Conservation (phyloP, 345 rosid genomes). For the Anastatica hierochuntica region DNA sequence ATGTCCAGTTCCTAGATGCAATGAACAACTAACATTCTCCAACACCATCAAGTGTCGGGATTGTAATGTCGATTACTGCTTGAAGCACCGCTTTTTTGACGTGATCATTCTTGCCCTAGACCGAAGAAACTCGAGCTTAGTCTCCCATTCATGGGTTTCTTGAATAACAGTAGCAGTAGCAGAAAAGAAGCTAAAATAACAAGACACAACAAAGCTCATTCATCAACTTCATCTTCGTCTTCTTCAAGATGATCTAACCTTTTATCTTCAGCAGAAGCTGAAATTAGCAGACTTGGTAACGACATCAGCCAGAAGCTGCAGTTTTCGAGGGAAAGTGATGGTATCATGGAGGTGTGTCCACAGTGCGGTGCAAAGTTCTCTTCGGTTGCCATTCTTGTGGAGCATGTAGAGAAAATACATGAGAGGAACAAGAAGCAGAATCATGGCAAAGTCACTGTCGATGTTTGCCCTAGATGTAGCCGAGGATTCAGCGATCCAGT, state of each 20-base stretch:
- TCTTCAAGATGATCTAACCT: slow-evolving; percentile 68
- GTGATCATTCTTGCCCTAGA: slow-evolving; percentile 75
- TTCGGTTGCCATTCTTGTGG: slow-evolving; percentile 49
- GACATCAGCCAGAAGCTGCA: slow-evolving; percentile 61
- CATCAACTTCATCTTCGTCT: slow-evolving; percentile 28
- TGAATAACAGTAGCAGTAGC: too few relatives aligned
- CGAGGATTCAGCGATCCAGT: slow-evolving; percentile 74
- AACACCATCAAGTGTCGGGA: slow-evolving; percentile 86
- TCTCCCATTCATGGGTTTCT: slow-evolving; percentile 38
- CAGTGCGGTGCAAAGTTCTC: slow-evolving; percentile 62
- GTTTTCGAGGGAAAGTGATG: slow-evolving; percentile 35
- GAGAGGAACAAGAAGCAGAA: slow-evolving; percentile 38
- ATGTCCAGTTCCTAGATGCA: slow-evolving; percentile 88
- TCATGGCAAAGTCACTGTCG: slow-evolving; percentile 48
- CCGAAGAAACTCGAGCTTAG: slow-evolving; percentile 49
- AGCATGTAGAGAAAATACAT: slow-evolving; percentile 35
- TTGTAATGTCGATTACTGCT: slow-evolving; percentile 67
- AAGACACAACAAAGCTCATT: slow-evolving; percentile 42
- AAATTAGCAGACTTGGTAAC: slow-evolving; percentile 49
- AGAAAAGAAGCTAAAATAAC: too few relatives aligned
- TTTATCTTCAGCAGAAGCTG: slow-evolving; percentile 72
- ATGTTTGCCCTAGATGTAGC: slow-evolving; percentile 90
- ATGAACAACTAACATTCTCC: slow-evolving; percentile 67
- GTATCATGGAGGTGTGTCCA: slow-evolving; percentile 53
- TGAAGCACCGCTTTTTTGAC: slow-evolving; percentile 93